These are phyloP conservation scores for Metschnikowia matae DNA, from an alignment of 805 yeast genomes.

Conservation along the genomic window DNA sequence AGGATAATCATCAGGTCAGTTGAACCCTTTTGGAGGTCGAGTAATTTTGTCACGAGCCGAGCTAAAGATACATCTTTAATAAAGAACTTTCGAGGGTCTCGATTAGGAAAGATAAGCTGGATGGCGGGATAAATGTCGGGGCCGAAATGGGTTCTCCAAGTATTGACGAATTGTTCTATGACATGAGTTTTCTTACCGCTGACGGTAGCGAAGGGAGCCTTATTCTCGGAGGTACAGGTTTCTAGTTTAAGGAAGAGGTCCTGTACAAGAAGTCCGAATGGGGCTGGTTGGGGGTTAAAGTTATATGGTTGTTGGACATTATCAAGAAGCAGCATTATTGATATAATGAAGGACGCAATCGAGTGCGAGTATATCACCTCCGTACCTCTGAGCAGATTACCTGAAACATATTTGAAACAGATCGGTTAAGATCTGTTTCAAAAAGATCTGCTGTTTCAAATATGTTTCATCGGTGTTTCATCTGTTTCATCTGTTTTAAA, in stretches of 20 bases:
- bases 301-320: conserved; percentile 14
- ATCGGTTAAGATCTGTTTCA: no score
- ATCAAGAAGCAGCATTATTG: conserved; percentile 13
- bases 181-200: conserved; percentile 16
- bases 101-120: conserved; percentile 56
- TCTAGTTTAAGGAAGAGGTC: conserved; percentile 17
- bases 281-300: conserved; percentile 14
- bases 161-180: conserved; percentile 26
- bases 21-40: conserved; percentile 57
- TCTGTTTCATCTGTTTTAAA: no score
- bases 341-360: neutral
- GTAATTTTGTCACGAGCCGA: conserved; percentile 40
- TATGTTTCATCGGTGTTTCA: no score
- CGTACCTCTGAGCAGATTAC: neutral
- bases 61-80: conserved; percentile 64
- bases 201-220: conserved; percentile 15
- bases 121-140: conserved; percentile 62
- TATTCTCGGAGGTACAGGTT: conserved; percentile 14
- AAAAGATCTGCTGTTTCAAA: no score
- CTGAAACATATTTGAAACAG: neutral
- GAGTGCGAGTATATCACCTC: neutral
- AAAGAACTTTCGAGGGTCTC: conserved; percentile 59
- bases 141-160: conserved; percentile 37
- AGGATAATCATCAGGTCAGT: conserved; percentile 47
- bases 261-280: conserved; percentile 17